Evolutionary conservation across 2,329 filamentous ascomycete species (phyloP).

Genomic region (Emergomyces africanus): DNA sequence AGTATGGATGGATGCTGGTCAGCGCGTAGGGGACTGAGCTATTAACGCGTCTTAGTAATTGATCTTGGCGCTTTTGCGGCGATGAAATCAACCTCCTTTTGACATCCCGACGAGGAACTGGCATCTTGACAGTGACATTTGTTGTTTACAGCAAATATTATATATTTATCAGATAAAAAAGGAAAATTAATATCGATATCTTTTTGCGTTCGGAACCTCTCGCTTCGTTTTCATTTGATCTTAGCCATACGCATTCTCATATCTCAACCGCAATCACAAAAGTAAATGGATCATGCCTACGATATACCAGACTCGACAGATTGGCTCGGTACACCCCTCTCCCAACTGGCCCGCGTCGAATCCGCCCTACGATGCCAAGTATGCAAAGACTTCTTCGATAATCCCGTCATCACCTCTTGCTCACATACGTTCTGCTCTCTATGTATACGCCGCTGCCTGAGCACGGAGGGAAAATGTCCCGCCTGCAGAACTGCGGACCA

Average conservation of each 20-base stretch:
- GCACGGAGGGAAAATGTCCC: conserved; percentile 75
- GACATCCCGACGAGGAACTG: background rate
- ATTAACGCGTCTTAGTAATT: conserved; percentile 33
- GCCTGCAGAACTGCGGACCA: conserved; percentile 68
- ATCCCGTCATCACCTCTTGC: conserved; percentile 90
- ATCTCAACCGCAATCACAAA: background rate
- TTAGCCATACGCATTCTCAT: background rate
- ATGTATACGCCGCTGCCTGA: conserved; percentile 79
- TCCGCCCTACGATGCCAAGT: conserved; percentile 84
- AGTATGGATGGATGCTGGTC: background rate
- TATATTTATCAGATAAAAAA: background rate
- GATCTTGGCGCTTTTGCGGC: conserved; percentile 20
- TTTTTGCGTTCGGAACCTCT: conserved; percentile 4
- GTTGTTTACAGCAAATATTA: background rate
- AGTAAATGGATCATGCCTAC: conserved; percentile 23
- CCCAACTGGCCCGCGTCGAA: conserved; percentile 47
- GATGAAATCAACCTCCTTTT: background rate
- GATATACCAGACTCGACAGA: conserved; percentile 35
- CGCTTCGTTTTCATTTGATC: background rate
- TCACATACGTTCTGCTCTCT: conserved; percentile 93
- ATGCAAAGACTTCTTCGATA: conserved; percentile 94
- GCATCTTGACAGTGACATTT: background rate
- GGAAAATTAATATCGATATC: background rate
- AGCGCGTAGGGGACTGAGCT: conserved; percentile 13
- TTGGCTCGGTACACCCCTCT: conserved; percentile 36